A percentile compares a stretch with the other conserved stretches of the same genome.
Conservation (phyloP, 1,139 yeast genomes). For the Magnusiomyces suaveolens region DNA sequence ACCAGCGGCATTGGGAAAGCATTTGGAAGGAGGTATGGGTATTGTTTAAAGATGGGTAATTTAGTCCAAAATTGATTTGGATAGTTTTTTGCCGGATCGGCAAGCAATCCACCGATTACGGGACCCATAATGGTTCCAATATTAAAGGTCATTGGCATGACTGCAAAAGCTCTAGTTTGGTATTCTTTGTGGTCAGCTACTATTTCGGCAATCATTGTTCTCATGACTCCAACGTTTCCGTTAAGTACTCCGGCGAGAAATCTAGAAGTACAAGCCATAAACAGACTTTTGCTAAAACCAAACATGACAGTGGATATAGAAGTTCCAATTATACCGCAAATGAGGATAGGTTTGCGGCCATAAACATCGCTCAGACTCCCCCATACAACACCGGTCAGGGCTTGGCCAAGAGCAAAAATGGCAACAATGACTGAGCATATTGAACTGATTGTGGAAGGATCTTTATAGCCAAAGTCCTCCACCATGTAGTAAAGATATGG, state of each 20-base stretch:
- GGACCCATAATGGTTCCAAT: slow-evolving; percentile 51
- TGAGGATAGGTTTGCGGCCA: slow-evolving; percentile 46
- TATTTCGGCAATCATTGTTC: slow-evolving; percentile 53
- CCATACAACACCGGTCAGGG: slow-evolving; percentile 48
- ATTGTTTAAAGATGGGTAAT: slow-evolving; percentile 30
- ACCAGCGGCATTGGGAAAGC: slow-evolving; percentile 40
- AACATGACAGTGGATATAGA: slow-evolving; percentile 39
- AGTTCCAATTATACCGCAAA: slow-evolving; percentile 45
- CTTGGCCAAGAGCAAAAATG: slow-evolving; percentile 47
- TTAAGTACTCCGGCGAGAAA: slow-evolving; percentile 45
- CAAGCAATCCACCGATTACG: slow-evolving; percentile 29
- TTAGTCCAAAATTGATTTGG: slow-evolving; percentile 15
- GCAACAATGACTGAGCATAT: slow-evolving; percentile 41
- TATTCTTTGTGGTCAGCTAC: slow-evolving; percentile 43
- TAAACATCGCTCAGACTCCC: slow-evolving; percentile 43
- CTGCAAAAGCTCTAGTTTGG: slow-evolving; percentile 52
- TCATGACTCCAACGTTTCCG: slow-evolving; percentile 50
- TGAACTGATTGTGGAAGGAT: slow-evolving; percentile 43
- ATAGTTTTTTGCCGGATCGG: slow-evolving; percentile 29
- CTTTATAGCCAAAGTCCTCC: slow-evolving; percentile 44
- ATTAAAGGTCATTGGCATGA: slow-evolving; percentile 49
- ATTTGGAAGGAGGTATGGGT: slow-evolving; percentile 54
- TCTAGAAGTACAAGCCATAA: slow-evolving; percentile 44
- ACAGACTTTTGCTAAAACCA: slow-evolving; percentile 45
- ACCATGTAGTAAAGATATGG: slow-evolving; percentile 59